phyloP scores from a whole-genome alignment of 2,329 filamentous ascomycete species.

The Epichloe glyceriae region DNA sequence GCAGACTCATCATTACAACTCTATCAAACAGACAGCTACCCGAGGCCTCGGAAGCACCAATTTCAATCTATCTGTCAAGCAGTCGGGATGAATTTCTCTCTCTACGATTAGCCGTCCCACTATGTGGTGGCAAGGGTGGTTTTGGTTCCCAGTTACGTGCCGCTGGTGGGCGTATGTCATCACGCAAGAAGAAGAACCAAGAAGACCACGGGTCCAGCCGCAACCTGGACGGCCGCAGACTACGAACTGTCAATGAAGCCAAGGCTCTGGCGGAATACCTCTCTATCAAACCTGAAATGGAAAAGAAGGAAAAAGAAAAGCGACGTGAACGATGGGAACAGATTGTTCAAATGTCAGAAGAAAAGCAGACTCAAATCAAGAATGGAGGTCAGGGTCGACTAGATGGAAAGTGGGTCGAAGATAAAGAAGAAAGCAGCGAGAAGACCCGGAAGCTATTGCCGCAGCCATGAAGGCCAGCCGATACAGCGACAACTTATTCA shows the following conservation, averaged over 20 bases:
- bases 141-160: conserved; percentile 96
- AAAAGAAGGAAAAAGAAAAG: conserved; percentile 81
- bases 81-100: conserved; percentile 58
- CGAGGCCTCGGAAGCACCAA: conserved; percentile 34
- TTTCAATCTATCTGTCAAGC: conserved; percentile 49
- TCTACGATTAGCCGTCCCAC: conserved; percentile 63
- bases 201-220: conserved; percentile 84
- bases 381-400: conserved; percentile 58
- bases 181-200: conserved; percentile 73
- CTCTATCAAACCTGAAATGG: conserved; percentile 94
- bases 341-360: conserved; percentile 73
- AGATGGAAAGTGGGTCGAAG: conserved; percentile 89
- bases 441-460: conserved; percentile 67
- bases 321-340: conserved; percentile 75
- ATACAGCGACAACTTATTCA: conserved; percentile 46
- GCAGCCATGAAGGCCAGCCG: conserved; percentile 54
- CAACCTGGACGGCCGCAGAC: conserved; percentile 78
- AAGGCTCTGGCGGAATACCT: conserved; percentile 92
- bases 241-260: conserved; percentile 88
- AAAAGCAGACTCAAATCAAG: conserved; percentile 69
- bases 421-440: conserved; percentile 81
- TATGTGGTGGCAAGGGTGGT: conserved; percentile 91
- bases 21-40: conserved; percentile 61
- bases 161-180: conserved; percentile 95
- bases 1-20: conserved; percentile 67